These are phyloP conservation scores for Didymella exigua DNA, from an alignment of 2,329 filamentous ascomycete genomes.

Conservation along the genomic window DNA sequence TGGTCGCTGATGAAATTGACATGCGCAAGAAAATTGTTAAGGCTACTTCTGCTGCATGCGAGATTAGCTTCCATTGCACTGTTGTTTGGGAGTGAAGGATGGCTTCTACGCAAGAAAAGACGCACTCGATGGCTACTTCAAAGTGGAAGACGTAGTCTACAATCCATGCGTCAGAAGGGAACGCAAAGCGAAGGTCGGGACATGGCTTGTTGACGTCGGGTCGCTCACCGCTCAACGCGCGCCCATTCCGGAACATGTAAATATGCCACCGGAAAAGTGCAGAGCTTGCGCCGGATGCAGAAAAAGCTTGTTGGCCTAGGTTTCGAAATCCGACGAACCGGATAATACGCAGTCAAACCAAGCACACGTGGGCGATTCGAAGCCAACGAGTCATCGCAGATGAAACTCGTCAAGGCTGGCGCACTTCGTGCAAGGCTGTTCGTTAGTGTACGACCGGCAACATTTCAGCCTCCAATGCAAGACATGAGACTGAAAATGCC, in stretches of 20 bases:
- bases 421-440: not conserved
- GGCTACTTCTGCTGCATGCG: not conserved
- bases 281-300: not conserved
- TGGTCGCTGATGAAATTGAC: not conserved
- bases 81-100: not conserved
- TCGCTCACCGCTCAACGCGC: conserved; percentile 3
- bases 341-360: not conserved
- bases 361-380: not conserved
- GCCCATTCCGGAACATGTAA: not conserved
- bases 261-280: not conserved
- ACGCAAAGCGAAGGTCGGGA: not conserved
- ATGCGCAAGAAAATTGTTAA: not conserved
- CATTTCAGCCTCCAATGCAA: conserved; percentile 3
- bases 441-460: not conserved
- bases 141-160: not conserved
- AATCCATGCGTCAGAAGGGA: not conserved
- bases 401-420: not conserved
- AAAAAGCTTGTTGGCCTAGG: not conserved
- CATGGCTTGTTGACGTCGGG: not conserved
- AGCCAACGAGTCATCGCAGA: not conserved
- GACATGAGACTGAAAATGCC: conserved; percentile 2
- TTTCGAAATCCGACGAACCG: not conserved
- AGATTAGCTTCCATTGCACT: conserved; percentile 2
- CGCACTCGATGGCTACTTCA: not conserved
- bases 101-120: not conserved